Evolutionary conservation across 208 protist species (phyloP).

Genomic region (Phytomonas sp.): DNA sequence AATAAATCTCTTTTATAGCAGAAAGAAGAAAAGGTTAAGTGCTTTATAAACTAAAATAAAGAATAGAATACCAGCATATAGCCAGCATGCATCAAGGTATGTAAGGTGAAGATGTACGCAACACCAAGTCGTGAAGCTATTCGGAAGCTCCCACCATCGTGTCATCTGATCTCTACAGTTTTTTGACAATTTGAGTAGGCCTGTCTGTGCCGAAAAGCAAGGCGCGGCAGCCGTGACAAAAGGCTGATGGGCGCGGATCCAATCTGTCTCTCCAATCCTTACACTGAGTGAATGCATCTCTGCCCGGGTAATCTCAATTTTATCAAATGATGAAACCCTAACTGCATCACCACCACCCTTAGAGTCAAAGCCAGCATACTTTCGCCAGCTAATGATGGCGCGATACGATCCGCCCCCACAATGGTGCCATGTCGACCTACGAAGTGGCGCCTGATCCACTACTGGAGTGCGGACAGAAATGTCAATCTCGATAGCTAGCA

Average conservation of each 20-base stretch:
- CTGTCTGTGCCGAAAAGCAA: neutral
- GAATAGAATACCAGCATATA: neutral
- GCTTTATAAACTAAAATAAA: neutral
- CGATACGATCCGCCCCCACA: neutral
- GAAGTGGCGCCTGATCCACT: neutral
- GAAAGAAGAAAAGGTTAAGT: slow-evolving; percentile 4
- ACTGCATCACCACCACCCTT: neutral
- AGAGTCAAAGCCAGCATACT: neutral
- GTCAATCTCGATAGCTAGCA: neutral
- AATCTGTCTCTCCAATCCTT: neutral
- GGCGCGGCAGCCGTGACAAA: neutral
- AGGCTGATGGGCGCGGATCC: neutral
- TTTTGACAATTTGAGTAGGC: neutral
- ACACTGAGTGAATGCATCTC: neutral
- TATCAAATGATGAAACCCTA: neutral
- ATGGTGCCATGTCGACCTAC: neutral
- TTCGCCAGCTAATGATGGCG: neutral
- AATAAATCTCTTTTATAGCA: neutral
- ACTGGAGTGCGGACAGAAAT: neutral
- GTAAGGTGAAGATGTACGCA: neutral
- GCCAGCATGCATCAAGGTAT: neutral
- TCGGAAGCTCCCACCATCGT: neutral
- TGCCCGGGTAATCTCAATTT: neutral
- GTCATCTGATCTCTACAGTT: neutral
- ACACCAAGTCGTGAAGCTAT: neutral